These are phyloP conservation scores for Sugiyamaella mastotermitis DNA, from an alignment of 805 yeast genomes.

Conservation along the genomic window DNA sequence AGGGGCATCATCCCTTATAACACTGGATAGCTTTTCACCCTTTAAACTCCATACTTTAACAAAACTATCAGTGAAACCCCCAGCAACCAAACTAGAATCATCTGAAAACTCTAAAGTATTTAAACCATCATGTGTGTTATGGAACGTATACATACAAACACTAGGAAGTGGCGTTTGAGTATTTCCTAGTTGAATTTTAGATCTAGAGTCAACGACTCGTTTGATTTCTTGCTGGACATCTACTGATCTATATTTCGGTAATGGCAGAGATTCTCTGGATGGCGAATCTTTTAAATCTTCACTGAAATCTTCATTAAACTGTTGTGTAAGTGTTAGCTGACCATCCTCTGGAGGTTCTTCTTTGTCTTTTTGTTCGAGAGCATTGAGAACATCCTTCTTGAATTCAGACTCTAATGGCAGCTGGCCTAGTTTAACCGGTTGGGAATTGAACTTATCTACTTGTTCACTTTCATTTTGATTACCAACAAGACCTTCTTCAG, in stretches of 20 bases:
- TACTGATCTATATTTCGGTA: constrained; percentile 74
- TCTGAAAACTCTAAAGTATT: constrained; percentile 83
- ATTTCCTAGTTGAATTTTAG: constrained; percentile 57
- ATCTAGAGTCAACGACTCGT: constrained; percentile 75
- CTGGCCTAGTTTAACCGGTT: constrained; percentile 73
- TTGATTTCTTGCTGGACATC: constrained; percentile 77
- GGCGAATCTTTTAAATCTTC: constrained; percentile 55
- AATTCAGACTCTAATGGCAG: constrained; percentile 84
- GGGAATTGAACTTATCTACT: constrained; percentile 58
- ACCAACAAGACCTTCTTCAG: constrained; percentile 33
- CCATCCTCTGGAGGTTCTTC: constrained; percentile 29
- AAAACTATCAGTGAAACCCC: constrained; percentile 89
- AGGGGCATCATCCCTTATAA: constrained; percentile 27
- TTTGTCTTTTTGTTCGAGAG: constrained; percentile 65
- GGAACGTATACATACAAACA: constrained; percentile 97
- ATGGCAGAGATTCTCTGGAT: constrained; percentile 64
- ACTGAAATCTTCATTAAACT: constrained; percentile 40
- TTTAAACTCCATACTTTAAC: constrained; percentile 90
- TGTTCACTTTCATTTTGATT: constrained; percentile 24
- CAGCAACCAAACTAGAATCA: constrained; percentile 82
- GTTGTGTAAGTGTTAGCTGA: constrained; percentile 49
- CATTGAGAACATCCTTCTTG: constrained; percentile 76
- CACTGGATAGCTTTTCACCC: constrained; percentile 65
- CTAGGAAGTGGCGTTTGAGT: constrained; percentile 84
- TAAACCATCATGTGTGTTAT: constrained; percentile 84